Conservation (phyloP, 2,329 filamentous ascomycete genomes). For the Laburnicola sp. region DNA sequence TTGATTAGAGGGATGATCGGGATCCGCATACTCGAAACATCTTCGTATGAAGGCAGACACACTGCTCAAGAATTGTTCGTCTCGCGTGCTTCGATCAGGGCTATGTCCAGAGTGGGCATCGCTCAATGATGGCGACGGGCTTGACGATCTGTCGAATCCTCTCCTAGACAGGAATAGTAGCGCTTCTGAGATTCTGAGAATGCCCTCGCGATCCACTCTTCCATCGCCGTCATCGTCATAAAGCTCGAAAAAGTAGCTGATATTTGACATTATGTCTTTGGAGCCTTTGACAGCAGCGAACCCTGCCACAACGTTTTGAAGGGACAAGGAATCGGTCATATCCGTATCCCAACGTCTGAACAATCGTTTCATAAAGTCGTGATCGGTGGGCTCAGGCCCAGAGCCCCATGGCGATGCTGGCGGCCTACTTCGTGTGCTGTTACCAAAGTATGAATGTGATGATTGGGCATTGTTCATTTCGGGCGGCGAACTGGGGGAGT, state of each 20-base stretch:
- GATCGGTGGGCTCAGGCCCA: conserved; percentile 76
- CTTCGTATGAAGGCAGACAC: conserved; percentile 94
- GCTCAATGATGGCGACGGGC: conserved; percentile 63
- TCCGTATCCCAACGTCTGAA: conserved; percentile 89
- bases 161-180: conserved; percentile 88
- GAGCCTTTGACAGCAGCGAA: conserved; percentile 90
- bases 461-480: conserved; percentile 55
- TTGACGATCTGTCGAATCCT: conserved; percentile 76
- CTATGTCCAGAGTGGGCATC: conserved; percentile 50
- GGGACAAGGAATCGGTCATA: conserved; percentile 72
- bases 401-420: conserved; percentile 60
- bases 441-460: conserved; percentile 62
- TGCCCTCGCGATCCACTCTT: conserved; percentile 91
- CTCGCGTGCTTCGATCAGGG: conserved; percentile 59
- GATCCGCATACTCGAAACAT: conserved; percentile 98
- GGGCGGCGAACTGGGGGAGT: conserved; percentile 69
- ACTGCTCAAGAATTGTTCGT: conserved; percentile 87
- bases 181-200: conserved; percentile 90
- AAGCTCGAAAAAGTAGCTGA: conserved; percentile 96
- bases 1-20: conserved; percentile 70
- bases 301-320: conserved; percentile 91
- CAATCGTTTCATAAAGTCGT: conserved; percentile 88
- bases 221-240: conserved; percentile 94
- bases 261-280: conserved; percentile 95
- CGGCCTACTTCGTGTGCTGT: conserved; percentile 44